Evolutionary conservation across 1,139 yeast species (phyloP).

Genomic region (Yamadazyma songkhlaensis): DNA sequence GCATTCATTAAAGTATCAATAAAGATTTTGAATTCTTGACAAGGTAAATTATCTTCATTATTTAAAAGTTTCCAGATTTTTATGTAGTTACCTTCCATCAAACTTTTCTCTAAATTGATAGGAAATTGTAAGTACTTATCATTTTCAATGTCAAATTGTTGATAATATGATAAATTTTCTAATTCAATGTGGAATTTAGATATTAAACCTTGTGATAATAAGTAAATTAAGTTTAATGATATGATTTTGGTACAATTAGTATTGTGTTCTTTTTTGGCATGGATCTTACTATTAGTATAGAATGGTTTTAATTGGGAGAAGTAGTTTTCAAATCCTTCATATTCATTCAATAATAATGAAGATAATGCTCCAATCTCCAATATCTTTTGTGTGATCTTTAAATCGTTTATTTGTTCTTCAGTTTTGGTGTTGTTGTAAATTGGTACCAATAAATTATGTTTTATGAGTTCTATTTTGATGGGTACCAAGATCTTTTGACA

Average conservation of each 20-base stretch:
- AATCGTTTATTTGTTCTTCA: conserved; percentile 56
- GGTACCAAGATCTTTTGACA: conserved; percentile 66
- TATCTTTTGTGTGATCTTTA: conserved; percentile 74
- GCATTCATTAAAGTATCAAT: conserved; percentile 67
- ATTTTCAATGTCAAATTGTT: conserved; percentile 40
- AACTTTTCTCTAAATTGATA: conserved; percentile 83
- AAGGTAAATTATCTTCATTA: conserved; percentile 50
- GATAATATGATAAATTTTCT: conserved; percentile 61
- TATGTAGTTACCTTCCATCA: conserved; percentile 95
- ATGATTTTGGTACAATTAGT: conserved; percentile 66
- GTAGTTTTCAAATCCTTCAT: conserved; percentile 66
- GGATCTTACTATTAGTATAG: conserved; percentile 50
- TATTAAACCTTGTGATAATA: conserved; percentile 79
- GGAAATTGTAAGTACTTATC: conserved; percentile 76
- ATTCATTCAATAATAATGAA: conserved; percentile 61
- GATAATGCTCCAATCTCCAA: conserved; percentile 86
- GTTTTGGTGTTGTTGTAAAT: conserved; percentile 34
- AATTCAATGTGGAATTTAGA: conserved; percentile 88
- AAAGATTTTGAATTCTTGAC: conserved; percentile 59
- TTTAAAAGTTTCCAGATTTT: conserved; percentile 81
- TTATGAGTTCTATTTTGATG: conserved; percentile 75
- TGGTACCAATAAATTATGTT: conserved; percentile 79
- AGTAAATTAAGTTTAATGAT: conserved; percentile 70
- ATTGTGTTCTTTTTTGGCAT: conserved; percentile 51
- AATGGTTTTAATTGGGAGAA: conserved; percentile 77